Evolutionary conservation across 495 filamentous ascomycete genomes (phyloP).

Genomic region (Talaromyces borbonicus): DNA sequence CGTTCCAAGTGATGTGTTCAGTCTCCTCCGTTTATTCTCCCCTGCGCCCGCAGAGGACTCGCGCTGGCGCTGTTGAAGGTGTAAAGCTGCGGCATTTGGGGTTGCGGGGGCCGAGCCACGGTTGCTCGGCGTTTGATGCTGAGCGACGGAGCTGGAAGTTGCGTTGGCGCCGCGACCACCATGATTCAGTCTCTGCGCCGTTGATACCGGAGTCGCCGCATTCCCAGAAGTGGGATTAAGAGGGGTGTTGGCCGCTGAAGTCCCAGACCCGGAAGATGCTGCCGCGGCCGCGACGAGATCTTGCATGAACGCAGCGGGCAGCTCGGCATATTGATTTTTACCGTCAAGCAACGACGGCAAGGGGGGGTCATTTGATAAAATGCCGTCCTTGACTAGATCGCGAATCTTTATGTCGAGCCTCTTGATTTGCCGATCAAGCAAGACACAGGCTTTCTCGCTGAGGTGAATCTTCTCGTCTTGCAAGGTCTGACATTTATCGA

Average conservation of each 20-base stretch:
- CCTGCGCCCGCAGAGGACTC: conserved; percentile 70
- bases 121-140: conserved; percentile 13
- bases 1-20: conserved; percentile 53
- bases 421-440: conserved; percentile 83
- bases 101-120: conserved; percentile 55
- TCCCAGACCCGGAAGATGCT: conserved; percentile 12
- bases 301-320: conserved; percentile 41
- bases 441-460: conserved; percentile 61
- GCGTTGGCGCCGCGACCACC: conserved; percentile 24
- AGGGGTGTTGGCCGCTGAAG: conserved; percentile 28
- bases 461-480: conserved; percentile 83
- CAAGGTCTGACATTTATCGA: conserved; percentile 58
- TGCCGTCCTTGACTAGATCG: conserved; percentile 65
- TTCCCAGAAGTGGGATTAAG: conserved; percentile 35
- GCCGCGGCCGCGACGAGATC: conserved; percentile 13
- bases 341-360: conserved; percentile 69
- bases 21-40: conserved; percentile 62
- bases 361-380: conserved; percentile 67
- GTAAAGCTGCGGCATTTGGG: conserved; percentile 49
- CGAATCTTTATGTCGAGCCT: conserved; percentile 82
- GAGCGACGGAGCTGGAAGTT: conserved; percentile 15
- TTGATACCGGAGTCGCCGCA: conserved; percentile 27
- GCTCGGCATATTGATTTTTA: conserved; percentile 45
- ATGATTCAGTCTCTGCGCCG: conserved; percentile 40
- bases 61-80: conserved; percentile 53